These are phyloP conservation scores for Myxozyma geophila DNA, from an alignment of 805 yeast species.

Conservation along the genomic window DNA sequence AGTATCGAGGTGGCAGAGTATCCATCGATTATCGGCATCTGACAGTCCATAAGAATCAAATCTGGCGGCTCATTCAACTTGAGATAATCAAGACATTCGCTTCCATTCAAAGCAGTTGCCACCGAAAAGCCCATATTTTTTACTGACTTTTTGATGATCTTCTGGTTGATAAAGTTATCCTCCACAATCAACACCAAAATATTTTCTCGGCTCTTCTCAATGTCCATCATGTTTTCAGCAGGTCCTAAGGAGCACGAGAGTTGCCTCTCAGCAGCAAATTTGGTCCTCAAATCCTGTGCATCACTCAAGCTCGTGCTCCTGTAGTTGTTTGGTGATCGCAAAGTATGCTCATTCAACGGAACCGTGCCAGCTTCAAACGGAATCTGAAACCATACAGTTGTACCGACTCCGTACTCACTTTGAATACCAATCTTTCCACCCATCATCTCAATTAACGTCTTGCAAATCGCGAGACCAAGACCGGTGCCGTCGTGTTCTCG, in stretches of 20 bases:
- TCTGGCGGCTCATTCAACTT: slow-evolving; percentile 25
- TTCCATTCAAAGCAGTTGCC: slow-evolving; percentile 17
- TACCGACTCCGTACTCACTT: slow-evolving; percentile 16
- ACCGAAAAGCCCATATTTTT: slow-evolving; percentile 22
- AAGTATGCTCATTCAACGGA: background rate
- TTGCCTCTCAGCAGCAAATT: slow-evolving; percentile 5
- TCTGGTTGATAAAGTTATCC: slow-evolving; percentile 23
- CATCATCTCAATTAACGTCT: slow-evolving; percentile 20
- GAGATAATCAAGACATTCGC: slow-evolving; percentile 15
- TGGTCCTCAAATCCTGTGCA: background rate
- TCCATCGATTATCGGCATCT: slow-evolving; percentile 42
- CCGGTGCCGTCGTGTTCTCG: slow-evolving; percentile 26
- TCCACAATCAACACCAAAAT: slow-evolving; percentile 17
- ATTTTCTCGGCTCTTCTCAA: slow-evolving; percentile 2
- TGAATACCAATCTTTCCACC: slow-evolving; percentile 12
- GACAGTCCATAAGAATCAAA: slow-evolving; percentile 43
- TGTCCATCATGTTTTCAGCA: background rate
- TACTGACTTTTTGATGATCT: slow-evolving; percentile 18
- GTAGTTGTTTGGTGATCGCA: background rate
- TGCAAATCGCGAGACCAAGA: slow-evolving; percentile 21
- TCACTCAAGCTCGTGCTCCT: background rate
- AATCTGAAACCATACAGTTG: slow-evolving; percentile 16
- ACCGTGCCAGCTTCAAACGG: slow-evolving; percentile 8
- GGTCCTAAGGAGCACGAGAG: slow-evolving; percentile 1
- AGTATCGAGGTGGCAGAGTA: slow-evolving; percentile 40